Percentiles rank a stretch among this genome's conserved stretches.
Conservation (phyloP, 768 basidiomycete genomes). For the Mycena capillaripes region DNA sequence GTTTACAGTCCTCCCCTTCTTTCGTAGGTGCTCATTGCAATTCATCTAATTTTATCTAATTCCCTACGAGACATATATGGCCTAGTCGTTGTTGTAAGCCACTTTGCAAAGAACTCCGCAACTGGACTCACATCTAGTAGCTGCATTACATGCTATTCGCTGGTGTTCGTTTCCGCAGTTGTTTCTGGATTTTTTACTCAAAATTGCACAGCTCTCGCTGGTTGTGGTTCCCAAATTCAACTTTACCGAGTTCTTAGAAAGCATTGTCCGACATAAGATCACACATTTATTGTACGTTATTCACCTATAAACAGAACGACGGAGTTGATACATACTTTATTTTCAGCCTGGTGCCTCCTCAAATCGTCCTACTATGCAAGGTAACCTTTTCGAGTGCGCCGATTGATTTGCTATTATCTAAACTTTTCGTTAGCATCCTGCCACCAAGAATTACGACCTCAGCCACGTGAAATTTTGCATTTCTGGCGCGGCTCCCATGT, state of each 20-base stretch:
- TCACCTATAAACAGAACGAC: not conserved
- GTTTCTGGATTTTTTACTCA: conserved; percentile 4
- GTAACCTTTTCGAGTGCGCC: conserved; percentile 46
- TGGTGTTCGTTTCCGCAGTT: conserved; percentile 54
- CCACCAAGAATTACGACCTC: conserved; percentile 63
- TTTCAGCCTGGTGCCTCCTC: conserved; percentile 73
- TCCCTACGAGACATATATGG: conserved; percentile 68
- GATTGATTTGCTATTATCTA: not conserved
- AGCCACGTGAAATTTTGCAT: conserved; percentile 65
- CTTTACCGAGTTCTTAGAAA: conserved; percentile 67
- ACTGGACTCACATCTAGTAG: conserved; percentile 43
- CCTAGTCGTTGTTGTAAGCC: conserved; percentile 66
- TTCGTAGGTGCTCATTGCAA: conserved; percentile 56
- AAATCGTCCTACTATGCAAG: conserved; percentile 77
- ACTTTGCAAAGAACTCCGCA: not conserved
- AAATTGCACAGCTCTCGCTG: conserved; percentile 58
- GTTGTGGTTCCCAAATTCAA: conserved; percentile 78
- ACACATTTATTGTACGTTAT: conserved; percentile 67
- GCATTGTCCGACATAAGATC: conserved; percentile 66
- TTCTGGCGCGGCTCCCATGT: conserved; percentile 76
- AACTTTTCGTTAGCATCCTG: conserved; percentile 59
- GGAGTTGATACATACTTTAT: not conserved
- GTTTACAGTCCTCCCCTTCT: conserved; percentile 68
- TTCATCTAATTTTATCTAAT: not conserved
- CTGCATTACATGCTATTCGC: conserved; percentile 67